Evolutionary conservation across 495 filamentous ascomycete species (phyloP), one percentile per base, ranked within the genome.

Genomic region (Margaritispora aquatica): DNA sequence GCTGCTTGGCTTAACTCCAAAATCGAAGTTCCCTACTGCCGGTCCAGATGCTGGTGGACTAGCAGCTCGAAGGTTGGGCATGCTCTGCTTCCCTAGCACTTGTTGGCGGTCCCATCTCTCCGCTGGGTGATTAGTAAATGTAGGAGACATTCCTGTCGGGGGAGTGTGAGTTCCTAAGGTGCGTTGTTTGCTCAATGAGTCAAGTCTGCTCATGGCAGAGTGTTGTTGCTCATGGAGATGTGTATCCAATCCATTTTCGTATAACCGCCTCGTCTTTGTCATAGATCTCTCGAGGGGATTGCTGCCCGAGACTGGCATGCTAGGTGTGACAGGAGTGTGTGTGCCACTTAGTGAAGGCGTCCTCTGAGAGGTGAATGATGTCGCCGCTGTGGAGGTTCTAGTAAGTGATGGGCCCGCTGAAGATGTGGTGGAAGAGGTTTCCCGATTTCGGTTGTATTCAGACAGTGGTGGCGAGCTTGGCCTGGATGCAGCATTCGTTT

Each of bases 311-410:
- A 65, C 20, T 34, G 71, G 68, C n/a, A 66, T 58, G 44, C 68
- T 51, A 3, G 73, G 65, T 19, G 70, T 70, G 3, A 75, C 68
- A 10, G 75, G 66, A 0, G 71, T 61, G 48, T 74, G 77, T 66
- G 64, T 62, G 62, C 80, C 66, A 70, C 77, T 76, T 62, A 78
- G 22, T 5, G 77, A 78, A 5, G 73, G 71, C 1, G 84, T 75
- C 13, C 76, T 77, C 55, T 90, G 84, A 15, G 92, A 96, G n/a
- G 87, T 84, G 55, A 96, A 77, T 0, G 94, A 98, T 3, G 93
- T 97, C 4, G 92, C 94, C 38, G 90, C 92, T 19, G 94, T 96
- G 1, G 94, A 97, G 15, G 81, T 84, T 13, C 89, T 84, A 23
- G 82, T 82, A 54, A 85, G 77, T 4, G 81, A 83, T 21, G 84